Conservation (phyloP, 495 filamentous ascomycete species). For the Pseudoneurospora amorphoporcata region DNA sequence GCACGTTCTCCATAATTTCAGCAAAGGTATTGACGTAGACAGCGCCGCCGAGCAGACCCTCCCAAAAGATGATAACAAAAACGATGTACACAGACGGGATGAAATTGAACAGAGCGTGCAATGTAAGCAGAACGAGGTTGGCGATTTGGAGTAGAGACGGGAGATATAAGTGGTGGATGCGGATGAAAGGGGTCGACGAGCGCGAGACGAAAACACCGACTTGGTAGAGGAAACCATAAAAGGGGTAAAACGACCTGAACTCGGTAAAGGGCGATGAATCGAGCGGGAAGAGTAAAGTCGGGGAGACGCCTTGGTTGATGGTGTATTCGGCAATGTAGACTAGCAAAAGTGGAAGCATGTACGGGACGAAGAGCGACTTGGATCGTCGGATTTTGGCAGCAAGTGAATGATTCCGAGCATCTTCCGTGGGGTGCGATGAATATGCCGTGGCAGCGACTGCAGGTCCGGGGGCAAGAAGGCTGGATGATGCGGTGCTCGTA, state of each 20-base stretch:
- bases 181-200: constrained; percentile 77
- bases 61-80: constrained; percentile 86
- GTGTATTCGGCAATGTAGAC: constrained; percentile 95
- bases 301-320: constrained; percentile 87
- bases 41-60: constrained; percentile 77
- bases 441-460: constrained; percentile 20
- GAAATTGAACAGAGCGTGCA: constrained; percentile 67
- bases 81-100: constrained; percentile 76
- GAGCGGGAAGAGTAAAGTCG: constrained; percentile 81
- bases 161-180: constrained; percentile 68
- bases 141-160: constrained; percentile 74
- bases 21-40: constrained; percentile 97
- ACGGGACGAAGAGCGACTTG: constrained; percentile 38
- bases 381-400: constrained; percentile 32
- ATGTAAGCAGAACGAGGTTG: constrained; percentile 63
- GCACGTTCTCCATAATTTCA: constrained; percentile 74
- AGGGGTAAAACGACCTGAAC: constrained; percentile 84
- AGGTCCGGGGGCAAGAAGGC: constrained; percentile 27
- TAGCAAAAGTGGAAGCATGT: constrained; percentile 81
- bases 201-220: constrained; percentile 88
- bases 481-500: constrained; percentile 18
- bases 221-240: constrained; percentile 87
- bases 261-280: constrained; percentile 61
- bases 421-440: neutral
- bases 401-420: constrained; percentile 30